Evolutionary conservation across 129 eudicot species (phyloP).

Genomic region (Lonicera japonica): DNA sequence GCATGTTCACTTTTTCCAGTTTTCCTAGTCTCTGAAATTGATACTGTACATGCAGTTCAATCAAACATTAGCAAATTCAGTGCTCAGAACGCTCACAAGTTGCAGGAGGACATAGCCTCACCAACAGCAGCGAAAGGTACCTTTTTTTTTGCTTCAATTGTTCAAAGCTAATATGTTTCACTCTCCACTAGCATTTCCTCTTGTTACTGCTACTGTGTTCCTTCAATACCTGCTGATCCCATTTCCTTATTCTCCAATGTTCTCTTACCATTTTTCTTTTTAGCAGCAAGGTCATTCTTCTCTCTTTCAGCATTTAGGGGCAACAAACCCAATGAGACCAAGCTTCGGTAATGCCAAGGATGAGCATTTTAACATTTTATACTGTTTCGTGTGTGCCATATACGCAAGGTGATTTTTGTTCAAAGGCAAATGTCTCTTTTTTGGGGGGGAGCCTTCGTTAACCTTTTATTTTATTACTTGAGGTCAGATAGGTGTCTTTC

Average conservation of each 20-base stretch:
- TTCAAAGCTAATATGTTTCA: too few species aligned
- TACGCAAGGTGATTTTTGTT: slow-evolving; percentile 21
- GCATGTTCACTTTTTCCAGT: neutral
- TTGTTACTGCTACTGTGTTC: neutral
- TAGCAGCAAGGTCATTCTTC: slow-evolving; percentile 98
- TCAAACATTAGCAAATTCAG: slow-evolving; percentile 40
- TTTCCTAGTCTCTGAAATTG: neutral
- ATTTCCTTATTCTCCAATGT: slow-evolving; percentile 25
- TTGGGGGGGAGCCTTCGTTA: neutral
- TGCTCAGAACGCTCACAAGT: slow-evolving; percentile 44
- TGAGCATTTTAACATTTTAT: slow-evolving; percentile 13
- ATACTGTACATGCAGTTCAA: slow-evolving; percentile 41
- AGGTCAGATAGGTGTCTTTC: neutral
- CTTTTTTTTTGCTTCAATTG: too few species aligned
- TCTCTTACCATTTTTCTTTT: slow-evolving; percentile 35
- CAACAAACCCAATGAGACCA: slow-evolving; percentile 53
- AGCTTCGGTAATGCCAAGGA: slow-evolving; percentile 28
- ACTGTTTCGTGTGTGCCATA: slow-evolving; percentile 5
- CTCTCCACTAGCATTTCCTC: neutral
- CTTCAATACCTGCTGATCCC: too few species aligned
- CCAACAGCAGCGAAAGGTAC: slow-evolving; percentile 58
- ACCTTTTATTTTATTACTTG: neutral
- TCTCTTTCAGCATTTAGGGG: slow-evolving; percentile 99
- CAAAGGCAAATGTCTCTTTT: neutral
- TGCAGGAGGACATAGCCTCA: slow-evolving; percentile 49